Evolutionary conservation across 345 rosid genomes (phyloP).

Genomic region (Boechera stricta): DNA sequence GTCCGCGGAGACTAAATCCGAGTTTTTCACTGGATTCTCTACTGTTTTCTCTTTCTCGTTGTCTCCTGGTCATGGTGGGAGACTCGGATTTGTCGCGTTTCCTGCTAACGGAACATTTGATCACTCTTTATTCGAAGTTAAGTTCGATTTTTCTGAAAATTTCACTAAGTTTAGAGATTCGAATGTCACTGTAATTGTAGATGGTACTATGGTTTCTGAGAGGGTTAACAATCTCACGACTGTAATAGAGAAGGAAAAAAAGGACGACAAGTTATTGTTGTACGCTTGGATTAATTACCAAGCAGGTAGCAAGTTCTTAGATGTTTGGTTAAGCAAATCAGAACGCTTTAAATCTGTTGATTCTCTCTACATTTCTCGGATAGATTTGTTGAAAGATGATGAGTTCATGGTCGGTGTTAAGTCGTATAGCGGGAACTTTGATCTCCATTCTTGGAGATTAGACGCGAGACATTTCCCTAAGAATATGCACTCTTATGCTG

Average conservation of each 20-base stretch:
- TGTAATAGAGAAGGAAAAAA: conserved; percentile 47
- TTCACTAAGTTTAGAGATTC: conserved; percentile 47
- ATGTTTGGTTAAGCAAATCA: conserved; percentile 63
- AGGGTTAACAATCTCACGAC: conserved; percentile 54
- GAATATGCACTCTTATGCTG: conserved; percentile 61
- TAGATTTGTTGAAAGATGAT: conserved; percentile 64
- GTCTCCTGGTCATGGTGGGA: conserved; percentile 53
- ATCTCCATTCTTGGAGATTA: conserved; percentile 73
- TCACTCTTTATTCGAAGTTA: conserved; percentile 47
- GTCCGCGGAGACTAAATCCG: conserved; percentile 46
- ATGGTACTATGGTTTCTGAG: conserved; percentile 52
- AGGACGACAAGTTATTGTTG: conserved; percentile 40
- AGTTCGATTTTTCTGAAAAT: conserved; percentile 58
- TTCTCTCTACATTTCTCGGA: conserved; percentile 50
- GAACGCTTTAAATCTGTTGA: conserved; percentile 50
- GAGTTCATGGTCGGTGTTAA: conserved; percentile 67
- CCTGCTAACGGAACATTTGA: conserved; percentile 50
- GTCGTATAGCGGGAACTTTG: conserved; percentile 60
- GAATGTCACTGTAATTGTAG: conserved; percentile 58
- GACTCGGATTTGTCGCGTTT: conserved; percentile 69
- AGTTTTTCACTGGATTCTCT: conserved; percentile 58
- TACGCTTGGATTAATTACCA: conserved; percentile 74
- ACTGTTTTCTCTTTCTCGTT: conserved; percentile 69
- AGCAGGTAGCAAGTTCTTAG: conserved; percentile 63
- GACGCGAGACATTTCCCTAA: conserved; percentile 50